A percentile compares a stretch with the other conserved stretches of the same genome.
Evolutionary conservation across 768 basidiomycete species (phyloP).

Genomic region (Rhizopogon roseolus): DNA sequence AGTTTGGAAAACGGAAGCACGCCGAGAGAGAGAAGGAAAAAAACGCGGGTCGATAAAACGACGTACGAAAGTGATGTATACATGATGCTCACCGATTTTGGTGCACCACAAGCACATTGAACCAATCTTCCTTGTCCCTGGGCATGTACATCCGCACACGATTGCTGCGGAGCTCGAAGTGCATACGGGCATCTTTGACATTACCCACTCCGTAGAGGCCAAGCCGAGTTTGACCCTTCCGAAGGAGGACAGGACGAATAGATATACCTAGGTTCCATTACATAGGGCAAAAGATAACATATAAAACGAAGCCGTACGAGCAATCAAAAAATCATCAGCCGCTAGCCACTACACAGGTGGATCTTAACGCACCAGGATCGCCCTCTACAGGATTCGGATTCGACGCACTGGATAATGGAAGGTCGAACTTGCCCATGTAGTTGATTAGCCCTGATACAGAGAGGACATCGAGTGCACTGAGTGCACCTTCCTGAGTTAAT

Average conservation of each 20-base stretch:
- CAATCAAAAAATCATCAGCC: background rate
- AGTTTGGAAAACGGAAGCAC: background rate
- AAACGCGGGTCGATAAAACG: background rate
- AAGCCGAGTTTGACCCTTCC: constrained; percentile 82
- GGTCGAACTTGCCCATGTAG: constrained; percentile 96
- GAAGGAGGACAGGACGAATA: constrained; percentile 84
- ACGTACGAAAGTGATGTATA: background rate
- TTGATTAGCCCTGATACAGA: constrained; percentile 93
- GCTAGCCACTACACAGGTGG: background rate
- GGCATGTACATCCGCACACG: constrained; percentile 97
- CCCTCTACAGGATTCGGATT: constrained; percentile 14
- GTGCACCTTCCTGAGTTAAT: constrained; percentile 76
- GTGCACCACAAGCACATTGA: constrained; percentile 90
- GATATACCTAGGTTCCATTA: constrained; percentile 62
- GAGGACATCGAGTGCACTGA: constrained; percentile 92
- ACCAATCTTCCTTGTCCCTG: constrained; percentile 86
- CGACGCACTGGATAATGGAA: constrained; percentile 62
- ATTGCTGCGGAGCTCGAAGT: constrained; percentile 91
- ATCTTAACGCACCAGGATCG: background rate
- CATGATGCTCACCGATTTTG: constrained; percentile 74
- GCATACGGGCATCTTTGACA: constrained; percentile 94
- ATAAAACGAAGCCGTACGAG: background rate
- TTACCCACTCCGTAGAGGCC: constrained; percentile 96
- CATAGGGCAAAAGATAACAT: constrained; percentile 24
- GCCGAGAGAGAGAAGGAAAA: background rate